Evolutionary conservation across 2,329 filamentous ascomycete genomes (phyloP).

Genomic region (Fusarium sp.): DNA sequence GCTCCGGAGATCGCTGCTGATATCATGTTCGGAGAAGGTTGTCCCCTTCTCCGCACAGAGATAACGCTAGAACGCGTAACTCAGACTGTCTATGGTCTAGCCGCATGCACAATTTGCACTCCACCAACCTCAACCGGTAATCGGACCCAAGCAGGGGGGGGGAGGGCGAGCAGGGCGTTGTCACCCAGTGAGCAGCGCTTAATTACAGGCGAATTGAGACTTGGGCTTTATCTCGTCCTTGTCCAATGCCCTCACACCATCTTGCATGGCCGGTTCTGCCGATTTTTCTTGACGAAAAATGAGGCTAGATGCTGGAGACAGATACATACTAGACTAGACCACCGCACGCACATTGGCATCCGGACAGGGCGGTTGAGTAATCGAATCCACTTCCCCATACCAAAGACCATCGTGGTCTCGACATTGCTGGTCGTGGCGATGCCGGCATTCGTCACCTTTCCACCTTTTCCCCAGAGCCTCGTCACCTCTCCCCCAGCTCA

Average conservation of each 20-base stretch:
- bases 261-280: background rate
- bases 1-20: constrained; percentile 24
- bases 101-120: constrained; percentile 36
- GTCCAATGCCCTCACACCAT: constrained; percentile 30
- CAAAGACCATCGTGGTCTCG: constrained; percentile 23
- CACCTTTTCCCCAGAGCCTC: too few species aligned
- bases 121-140: constrained; percentile 31
- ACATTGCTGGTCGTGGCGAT: constrained; percentile 19
- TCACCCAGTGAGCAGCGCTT: background rate
- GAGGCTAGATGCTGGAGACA: background rate
- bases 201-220: background rate
- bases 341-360: background rate
- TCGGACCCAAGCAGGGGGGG: constrained; percentile 17
- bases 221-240: constrained; percentile 16
- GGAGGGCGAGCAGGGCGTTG: too few species aligned
- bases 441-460: constrained; percentile 28
- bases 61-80: constrained; percentile 20
- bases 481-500: constrained; percentile 15
- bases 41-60: constrained; percentile 30
- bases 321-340: background rate
- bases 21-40: constrained; percentile 7
- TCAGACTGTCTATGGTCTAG: constrained; percentile 10
- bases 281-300: background rate
- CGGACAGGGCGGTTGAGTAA: background rate
- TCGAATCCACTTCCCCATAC: constrained; percentile 24